A percentile compares a stretch with the other conserved stretches of the same genome.
phyloP scores from a whole-genome alignment of 495 filamentous ascomycete genomes.

The Penicillium lagena region DNA sequence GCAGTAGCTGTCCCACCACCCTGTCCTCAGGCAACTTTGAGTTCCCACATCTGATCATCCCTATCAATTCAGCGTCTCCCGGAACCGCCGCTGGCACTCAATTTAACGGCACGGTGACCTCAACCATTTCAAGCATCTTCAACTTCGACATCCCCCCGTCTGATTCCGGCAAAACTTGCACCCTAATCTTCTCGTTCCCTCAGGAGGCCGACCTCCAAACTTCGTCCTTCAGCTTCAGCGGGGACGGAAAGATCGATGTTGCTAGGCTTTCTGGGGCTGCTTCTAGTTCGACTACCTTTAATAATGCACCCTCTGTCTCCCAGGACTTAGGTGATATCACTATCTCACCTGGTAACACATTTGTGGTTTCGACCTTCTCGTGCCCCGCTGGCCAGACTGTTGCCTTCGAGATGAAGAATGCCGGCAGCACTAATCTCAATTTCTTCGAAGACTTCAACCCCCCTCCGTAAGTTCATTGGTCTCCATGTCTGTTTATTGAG shows the following conservation, averaged over 20 bases:
- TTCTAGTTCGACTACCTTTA: constrained; percentile 39
- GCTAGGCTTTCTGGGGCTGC: constrained; percentile 33
- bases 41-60: constrained; percentile 62
- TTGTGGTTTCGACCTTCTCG: constrained; percentile 46
- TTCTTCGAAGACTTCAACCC: constrained; percentile 61
- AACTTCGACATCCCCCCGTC: constrained; percentile 59
- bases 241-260: constrained; percentile 52
- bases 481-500: too few species aligned
- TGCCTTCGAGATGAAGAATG: constrained; percentile 44
- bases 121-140: constrained; percentile 55
- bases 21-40: constrained; percentile 43
- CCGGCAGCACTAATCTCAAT: constrained; percentile 46
- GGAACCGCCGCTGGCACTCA: constrained; percentile 45
- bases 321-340: constrained; percentile 40
- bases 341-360: constrained; percentile 49
- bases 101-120: constrained; percentile 46
- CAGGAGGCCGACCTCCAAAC: constrained; percentile 42
- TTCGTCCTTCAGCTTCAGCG: constrained; percentile 50
- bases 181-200: constrained; percentile 62
- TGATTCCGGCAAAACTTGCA: constrained; percentile 53
- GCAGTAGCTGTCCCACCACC: constrained; percentile 41
- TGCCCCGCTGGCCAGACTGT: constrained; percentile 50
- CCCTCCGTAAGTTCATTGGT: constrained; percentile 22
- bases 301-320: constrained; percentile 38
- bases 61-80: constrained; percentile 51